phyloP scores from a whole-genome alignment of 2,329 filamentous ascomycete species.

The Exserohilum turcica region DNA sequence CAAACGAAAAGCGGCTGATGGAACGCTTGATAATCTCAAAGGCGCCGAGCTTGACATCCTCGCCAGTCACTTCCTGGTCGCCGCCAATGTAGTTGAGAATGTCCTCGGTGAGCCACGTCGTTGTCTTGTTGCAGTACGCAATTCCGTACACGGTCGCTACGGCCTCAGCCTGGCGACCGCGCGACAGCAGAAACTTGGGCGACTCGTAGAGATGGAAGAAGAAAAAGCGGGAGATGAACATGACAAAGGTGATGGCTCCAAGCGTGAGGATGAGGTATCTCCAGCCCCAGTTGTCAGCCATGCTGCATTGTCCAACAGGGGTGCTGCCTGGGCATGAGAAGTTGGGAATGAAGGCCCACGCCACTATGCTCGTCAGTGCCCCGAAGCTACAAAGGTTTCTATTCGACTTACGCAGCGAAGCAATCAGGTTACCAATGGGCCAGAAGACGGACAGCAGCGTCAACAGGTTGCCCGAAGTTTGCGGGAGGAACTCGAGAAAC shows the following conservation, averaged over 20 bases:
- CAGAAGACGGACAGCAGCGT: conserved; percentile 87
- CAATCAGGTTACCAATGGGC: conserved; percentile 79
- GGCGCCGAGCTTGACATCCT: conserved; percentile 48
- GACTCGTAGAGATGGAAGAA: conserved; percentile 83
- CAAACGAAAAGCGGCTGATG: conserved; percentile 68
- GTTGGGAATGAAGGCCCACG: conserved; percentile 76
- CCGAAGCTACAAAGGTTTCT: no score
- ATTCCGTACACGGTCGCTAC: conserved; percentile 80
- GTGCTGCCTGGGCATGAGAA: conserved; percentile 57
- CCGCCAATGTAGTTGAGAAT: conserved; percentile 62
- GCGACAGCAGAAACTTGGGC: conserved; percentile 78
- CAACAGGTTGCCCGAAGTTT: conserved; percentile 72
- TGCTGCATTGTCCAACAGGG: conserved; percentile 46
- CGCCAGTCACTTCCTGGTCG: conserved; percentile 49
- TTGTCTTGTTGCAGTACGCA: conserved; percentile 67
- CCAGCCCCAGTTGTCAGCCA: conserved; percentile 71
- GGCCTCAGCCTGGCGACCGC: conserved; percentile 77
- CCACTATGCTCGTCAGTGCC: conserved; percentile 54
- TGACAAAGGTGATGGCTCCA: conserved; percentile 72
- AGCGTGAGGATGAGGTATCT: conserved; percentile 73
- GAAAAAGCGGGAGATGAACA: conserved; percentile 80
- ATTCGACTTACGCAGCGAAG: conserved; percentile 43
- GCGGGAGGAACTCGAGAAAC: conserved; percentile 83
- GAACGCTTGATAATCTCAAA: conserved; percentile 62
- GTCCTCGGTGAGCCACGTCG: conserved; percentile 67